These are phyloP conservation scores for Populus ilicifolia DNA, from an alignment of 345 rosid species.

Conservation along the genomic window DNA sequence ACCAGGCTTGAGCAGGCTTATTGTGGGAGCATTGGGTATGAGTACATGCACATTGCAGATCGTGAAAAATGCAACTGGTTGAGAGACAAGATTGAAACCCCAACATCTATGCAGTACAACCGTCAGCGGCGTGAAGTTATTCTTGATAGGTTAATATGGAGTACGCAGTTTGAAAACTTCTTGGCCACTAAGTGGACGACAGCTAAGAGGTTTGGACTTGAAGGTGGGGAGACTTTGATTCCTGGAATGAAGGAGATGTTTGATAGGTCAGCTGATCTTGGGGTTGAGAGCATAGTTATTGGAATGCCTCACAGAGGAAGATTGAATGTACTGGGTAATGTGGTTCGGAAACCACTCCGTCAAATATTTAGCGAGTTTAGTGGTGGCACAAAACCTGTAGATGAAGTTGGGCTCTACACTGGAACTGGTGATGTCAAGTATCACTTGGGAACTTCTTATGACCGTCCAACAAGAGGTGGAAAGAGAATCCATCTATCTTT, in stretches of 20 bases:
- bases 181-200: conserved; percentile 86
- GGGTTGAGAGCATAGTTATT: conserved; percentile 77
- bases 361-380: conserved; percentile 81
- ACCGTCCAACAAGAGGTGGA: conserved; percentile 85
- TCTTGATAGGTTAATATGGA: conserved; percentile 79
- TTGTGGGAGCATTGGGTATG: conserved; percentile 77
- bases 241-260: conserved; percentile 94
- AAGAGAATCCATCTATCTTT: conserved; percentile 77
- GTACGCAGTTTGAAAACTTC: conserved; percentile 82
- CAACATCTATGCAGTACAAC: conserved; percentile 63
- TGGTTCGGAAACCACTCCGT: conserved; percentile 72
- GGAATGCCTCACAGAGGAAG: conserved; percentile 83
- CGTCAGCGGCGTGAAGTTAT: conserved; percentile 66
- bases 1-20: conserved; percentile 82
- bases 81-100: conserved; percentile 84
- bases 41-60: conserved; percentile 84
- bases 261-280: conserved; percentile 71
- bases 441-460: conserved; percentile 84
- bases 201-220: conserved; percentile 85
- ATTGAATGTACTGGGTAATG: conserved; percentile 72
- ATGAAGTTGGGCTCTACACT: conserved; percentile 75
- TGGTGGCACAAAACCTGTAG: conserved; percentile 77
- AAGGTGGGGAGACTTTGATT: conserved; percentile 83
- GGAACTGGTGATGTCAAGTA: conserved; percentile 87
- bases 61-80: conserved; percentile 78